A percentile compares a stretch with the other conserved stretches of the same genome.
phyloP scores from a whole-genome alignment of 129 eudicot species.

The Erigeron canadensis region DNA sequence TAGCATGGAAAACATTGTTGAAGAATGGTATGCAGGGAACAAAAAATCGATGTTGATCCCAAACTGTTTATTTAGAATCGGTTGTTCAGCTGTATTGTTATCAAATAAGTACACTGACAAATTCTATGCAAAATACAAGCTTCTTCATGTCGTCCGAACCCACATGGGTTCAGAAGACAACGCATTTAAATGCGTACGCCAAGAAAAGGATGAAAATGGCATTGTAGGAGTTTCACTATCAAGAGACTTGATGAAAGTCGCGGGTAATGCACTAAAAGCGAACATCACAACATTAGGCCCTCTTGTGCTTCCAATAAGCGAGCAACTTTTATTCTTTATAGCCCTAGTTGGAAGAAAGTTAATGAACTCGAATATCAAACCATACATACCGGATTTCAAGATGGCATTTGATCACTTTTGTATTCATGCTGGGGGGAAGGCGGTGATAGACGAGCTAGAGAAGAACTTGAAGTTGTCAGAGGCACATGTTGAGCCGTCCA shows the following conservation, averaged over 20 bases:
- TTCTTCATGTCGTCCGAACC: constrained; percentile 45
- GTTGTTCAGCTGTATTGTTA: constrained; percentile 44
- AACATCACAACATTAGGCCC: constrained; percentile 54
- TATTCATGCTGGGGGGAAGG: constrained; percentile 60
- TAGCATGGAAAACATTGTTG: constrained; percentile 49
- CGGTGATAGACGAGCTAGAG: constrained; percentile 59
- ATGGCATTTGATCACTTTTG: constrained; percentile 58
- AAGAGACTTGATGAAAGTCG: constrained; percentile 48
- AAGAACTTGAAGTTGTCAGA: constrained; percentile 38
- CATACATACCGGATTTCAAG: constrained; percentile 57
- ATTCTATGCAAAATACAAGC: constrained; percentile 41
- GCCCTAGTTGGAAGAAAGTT: constrained; percentile 28
- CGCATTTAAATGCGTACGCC: constrained; percentile 44
- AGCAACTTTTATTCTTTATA: constrained; percentile 40
- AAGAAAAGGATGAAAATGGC: constrained; percentile 33
- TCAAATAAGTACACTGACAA: constrained; percentile 35
- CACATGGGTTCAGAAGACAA: constrained; percentile 40
- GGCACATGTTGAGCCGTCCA: constrained; percentile 50
- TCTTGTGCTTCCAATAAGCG: constrained; percentile 55
- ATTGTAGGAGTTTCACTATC: constrained; percentile 47
- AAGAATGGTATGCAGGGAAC: constrained; percentile 47
- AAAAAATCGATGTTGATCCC: constrained; percentile 51
- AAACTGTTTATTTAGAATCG: constrained; percentile 55
- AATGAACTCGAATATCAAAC: constrained; percentile 33
- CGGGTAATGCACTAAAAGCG: constrained; percentile 41